Percentiles rank a stretch among this genome's conserved stretches.
These are phyloP conservation scores for Gliomastix tumulicola DNA, from an alignment of 2,329 filamentous ascomycete species.

Conservation along the genomic window DNA sequence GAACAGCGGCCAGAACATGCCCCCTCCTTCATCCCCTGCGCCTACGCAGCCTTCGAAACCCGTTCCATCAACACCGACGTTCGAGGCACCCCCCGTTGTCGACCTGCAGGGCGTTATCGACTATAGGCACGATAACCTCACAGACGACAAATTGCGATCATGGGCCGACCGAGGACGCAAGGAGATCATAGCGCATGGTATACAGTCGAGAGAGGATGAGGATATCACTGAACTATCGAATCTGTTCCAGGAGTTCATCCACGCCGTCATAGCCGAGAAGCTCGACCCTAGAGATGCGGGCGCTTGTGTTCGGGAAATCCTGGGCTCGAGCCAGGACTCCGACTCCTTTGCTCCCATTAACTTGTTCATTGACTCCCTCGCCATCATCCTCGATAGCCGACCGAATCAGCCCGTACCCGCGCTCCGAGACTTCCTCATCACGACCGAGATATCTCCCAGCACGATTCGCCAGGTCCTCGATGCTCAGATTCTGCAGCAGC, in stretches of 20 bases:
- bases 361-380: constrained; percentile 77
- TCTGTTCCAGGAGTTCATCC: constrained; percentile 80
- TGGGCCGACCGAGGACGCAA: constrained; percentile 66
- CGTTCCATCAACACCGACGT: too few species aligned
- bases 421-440: constrained; percentile 62
- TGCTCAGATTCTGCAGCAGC: constrained; percentile 61
- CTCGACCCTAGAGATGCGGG: constrained; percentile 66
- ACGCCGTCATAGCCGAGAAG: constrained; percentile 63
- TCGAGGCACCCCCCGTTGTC: too few species aligned
- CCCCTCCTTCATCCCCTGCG: too few species aligned
- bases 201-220: constrained; percentile 57
- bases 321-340: constrained; percentile 41
- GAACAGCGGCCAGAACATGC: too few species aligned
- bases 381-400: constrained; percentile 60
- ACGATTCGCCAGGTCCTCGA: constrained; percentile 82
- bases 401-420: constrained; percentile 29
- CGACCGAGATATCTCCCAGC: constrained; percentile 63
- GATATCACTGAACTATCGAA: constrained; percentile 62
- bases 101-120: constrained; percentile 19
- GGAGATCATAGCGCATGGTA: constrained; percentile 58
- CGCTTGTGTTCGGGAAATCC: constrained; percentile 63
- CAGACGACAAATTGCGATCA: constrained; percentile 55
- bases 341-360: constrained; percentile 55
- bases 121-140: constrained; percentile 72
- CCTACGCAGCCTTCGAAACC: too few species aligned